Base-by-base conservation (phyloP, 73 alveolate species). In the Durusdinium trenchii region DNA sequence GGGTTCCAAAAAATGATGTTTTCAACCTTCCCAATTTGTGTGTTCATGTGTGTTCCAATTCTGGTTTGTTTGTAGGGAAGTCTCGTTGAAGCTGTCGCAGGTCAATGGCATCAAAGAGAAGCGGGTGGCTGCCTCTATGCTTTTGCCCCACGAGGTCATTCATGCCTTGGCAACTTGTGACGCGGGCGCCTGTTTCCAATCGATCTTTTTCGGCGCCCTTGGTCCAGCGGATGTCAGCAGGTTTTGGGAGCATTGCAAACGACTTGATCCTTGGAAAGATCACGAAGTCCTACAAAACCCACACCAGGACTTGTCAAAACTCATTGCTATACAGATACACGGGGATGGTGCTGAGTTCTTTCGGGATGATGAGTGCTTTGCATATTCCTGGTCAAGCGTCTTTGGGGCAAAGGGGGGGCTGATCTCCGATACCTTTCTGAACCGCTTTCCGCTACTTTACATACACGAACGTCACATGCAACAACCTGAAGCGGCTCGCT, bases 301-400 rank as follows among this genome's bases (percentile, higher is more conserved):
- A 6, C 48, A 30, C 35, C 69, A 23, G 28, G 75, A 83, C 35
- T 52, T 83, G 12, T 14, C 48, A 20, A 32, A 38, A 12, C 73
- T 83, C 26, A 7, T 50, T 28, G 51, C 52, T 32, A 38, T 83
- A 10, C 48, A 48, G 43, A 2, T 83, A 20, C 94, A 83, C 35
- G 50, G 35, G 30, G 94, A 83, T 50, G 94, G 94, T 1, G 94
- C 94, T 10, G 76, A 83, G 75, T 35, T 83, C 47, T 83, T 50
- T 51, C 46, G 94, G 14, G 94, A 83, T 36, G 62, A 47, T n/a
- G 94, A 83, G 60, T 83, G 5, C 40, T 83, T 48, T 36, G 71
- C 35, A 26, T 83, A 83, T 36, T 50, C 76, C 28, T 42, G 57
- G 94, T 48, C 76, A 4, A 42, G 69, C 6, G 36, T 50, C 9